Evolutionary conservation across 768 basidiomycete genomes (phyloP), one percentile per base, ranked within the genome.

Genomic region (Leccinum incarnatum): DNA sequence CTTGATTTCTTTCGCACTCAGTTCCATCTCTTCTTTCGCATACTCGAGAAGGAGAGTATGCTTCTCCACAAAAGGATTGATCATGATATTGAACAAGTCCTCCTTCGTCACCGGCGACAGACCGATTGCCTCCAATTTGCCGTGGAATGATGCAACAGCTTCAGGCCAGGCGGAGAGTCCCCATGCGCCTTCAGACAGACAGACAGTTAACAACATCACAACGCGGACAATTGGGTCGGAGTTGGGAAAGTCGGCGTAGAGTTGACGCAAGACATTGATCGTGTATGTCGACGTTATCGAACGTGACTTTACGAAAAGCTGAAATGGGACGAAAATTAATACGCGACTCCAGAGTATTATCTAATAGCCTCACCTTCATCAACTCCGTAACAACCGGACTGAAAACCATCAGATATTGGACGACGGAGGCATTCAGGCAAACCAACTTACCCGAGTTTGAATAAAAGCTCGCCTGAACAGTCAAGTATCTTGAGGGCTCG

Each of bases 291-390:
- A 77, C 23, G 82, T 83, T 58, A 91, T 82, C 6, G 87, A 85
- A 54, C 89, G 84, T 2, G 87, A 86, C 49, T 79, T 83, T 62
- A 84, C 71, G 74, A 91, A 92, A 10, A 86, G 81, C 89, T 91
- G 51, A 29, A 56, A 63, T 63, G 17, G 27, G 48, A 53, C 58
- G 29, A 54, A 4, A 23, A 51, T 65, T 40, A 57, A 62, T 52
- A 50, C 12, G 27, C 34, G 47, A 8, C 9, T 48, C 46, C 17
- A 45, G 51, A 25, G 27, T 42, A 9, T 23, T 12, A 40, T 29
- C 51, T 19, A 30, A 30, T 25, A 54, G 45, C 37, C 63, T 61
- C 65, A 88, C 89, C 82, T 86, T 85, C 57, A 89, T 78, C 58
- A 91, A 74, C 65, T 87, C 87, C 60, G 83, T 81, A 2, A 88